phyloP scores from a whole-genome alignment of 768 basidiomycete species.

The Tulasnella sp. region DNA sequence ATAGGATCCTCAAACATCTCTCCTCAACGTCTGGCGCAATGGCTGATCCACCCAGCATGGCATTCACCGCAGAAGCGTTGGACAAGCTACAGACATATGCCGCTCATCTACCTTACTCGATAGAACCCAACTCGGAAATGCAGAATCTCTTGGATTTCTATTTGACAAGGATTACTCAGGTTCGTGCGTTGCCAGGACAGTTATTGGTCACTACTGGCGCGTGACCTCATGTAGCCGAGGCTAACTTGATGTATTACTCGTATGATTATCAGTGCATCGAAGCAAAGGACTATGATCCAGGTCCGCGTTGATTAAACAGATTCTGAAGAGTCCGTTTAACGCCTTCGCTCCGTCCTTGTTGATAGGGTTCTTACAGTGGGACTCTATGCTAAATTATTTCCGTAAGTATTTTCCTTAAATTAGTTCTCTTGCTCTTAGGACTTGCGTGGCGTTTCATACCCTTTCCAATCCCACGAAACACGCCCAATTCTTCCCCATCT shows the following conservation, averaged over 20 bases:
- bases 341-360: not conserved
- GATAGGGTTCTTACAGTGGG: constrained; percentile 55
- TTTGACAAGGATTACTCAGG: constrained; percentile 14
- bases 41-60: constrained; percentile 17
- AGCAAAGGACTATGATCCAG: constrained; percentile 76
- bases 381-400: constrained; percentile 62
- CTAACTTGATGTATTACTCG: not conserved
- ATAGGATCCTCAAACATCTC: not conserved
- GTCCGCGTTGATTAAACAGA: constrained; percentile 29
- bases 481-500: not conserved
- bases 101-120: constrained; percentile 61
- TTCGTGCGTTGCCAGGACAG: not conserved
- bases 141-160: constrained; percentile 68
- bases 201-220: constrained; percentile 37
- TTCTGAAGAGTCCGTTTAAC: not conserved
- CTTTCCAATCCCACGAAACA: not conserved
- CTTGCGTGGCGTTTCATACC: not conserved
- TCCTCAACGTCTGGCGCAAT: not conserved
- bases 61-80: constrained; percentile 2
- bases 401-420: not conserved
- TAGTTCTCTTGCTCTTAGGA: not conserved
- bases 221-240: not conserved
- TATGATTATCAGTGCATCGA: constrained; percentile 59
- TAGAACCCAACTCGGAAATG: constrained; percentile 70
- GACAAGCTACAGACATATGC: constrained; percentile 55